Evolutionary conservation across 352 stramenopile species (phyloP), one percentile per base, ranked within the genome.

Genomic region (Phytopythium sindhum): DNA sequence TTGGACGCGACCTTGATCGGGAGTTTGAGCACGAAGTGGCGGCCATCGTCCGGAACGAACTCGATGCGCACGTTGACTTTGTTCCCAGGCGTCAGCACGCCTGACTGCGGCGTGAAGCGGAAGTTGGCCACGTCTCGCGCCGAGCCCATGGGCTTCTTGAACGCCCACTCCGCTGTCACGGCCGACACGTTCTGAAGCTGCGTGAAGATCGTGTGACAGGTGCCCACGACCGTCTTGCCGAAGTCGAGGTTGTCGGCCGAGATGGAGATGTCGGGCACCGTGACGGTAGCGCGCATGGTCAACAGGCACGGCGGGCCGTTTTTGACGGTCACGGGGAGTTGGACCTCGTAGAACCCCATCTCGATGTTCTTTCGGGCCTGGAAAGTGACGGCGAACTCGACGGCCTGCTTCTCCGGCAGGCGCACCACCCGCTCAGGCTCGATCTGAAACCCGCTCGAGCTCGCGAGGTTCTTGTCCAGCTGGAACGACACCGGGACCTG

Each of bases 371-470:
- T 97, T 2, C 84, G 79, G 17, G 89, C 89, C 52, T 95, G 85
- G 60, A 98, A 98, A 10, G 89, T 97, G 7, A 98, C 91, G 0
- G 81, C 83, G 57, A 98, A 97, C 48, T 96, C 86, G 28, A 97
- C 80, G 1, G 80, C 70, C 28, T 95, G 81, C 54, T 91, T 93
- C 68, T 98, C 93, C 0, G 87, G 89, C 10, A 98, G 66, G 11
- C 90, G 84, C n/a, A 97, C 91, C 4, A 98, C 91, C 26, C 96
- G 90, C 63, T 98, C 91, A 0, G 96, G 96, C 56, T 98, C 96
- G 57, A 98, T 88, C 23, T 87, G 77, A 58, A 98, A 98, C 0
- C 95, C 92, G 2, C 79, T 75, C 0, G 86, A 81, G 33, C 80
- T 77, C n/a, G 94, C 82, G 21, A 95, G 56, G 45, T 97, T 96